Evolutionary conservation across 805 yeast species (phyloP).

Genomic region (Ogataea nakhonphanomensis): DNA sequence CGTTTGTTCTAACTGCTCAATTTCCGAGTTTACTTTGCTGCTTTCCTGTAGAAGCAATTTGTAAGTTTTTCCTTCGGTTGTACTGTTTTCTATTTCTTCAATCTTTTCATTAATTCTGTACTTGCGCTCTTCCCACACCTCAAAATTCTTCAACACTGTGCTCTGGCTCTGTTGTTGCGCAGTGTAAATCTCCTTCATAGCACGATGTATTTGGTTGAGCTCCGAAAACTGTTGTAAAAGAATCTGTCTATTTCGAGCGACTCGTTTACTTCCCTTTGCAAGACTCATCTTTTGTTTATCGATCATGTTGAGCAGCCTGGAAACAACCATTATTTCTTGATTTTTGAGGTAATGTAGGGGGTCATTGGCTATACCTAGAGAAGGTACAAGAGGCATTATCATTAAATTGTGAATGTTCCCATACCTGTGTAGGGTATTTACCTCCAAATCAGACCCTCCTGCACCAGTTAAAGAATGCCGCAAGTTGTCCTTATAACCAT

Average conservation of each 20-base stretch:
- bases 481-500: constrained; percentile 16
- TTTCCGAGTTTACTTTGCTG: constrained; percentile 35
- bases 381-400: constrained; percentile 17
- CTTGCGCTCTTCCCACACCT: constrained; percentile 41
- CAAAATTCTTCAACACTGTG: constrained; percentile 31
- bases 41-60: constrained; percentile 35
- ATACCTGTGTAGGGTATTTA: constrained; percentile 12
- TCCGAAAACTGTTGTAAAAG: constrained; percentile 32
- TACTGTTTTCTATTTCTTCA: constrained; percentile 36
- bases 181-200: constrained; percentile 45
- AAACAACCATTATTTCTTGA: constrained; percentile 27
- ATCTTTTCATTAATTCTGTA: constrained; percentile 34
- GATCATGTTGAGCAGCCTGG: constrained; percentile 26
- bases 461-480: constrained; percentile 4
- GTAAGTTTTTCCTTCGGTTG: constrained; percentile 42
- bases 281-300: constrained; percentile 30
- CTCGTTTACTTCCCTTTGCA: constrained; percentile 34
- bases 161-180: constrained; percentile 35
- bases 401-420: constrained; percentile 5
- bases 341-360: constrained; percentile 34
- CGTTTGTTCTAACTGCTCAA: constrained; percentile 36
- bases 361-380: constrained; percentile 24
- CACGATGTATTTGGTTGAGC: constrained; percentile 41
- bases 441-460: constrained; percentile 5
- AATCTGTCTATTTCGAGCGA: constrained; percentile 30